These are phyloP conservation scores for Carallia brachiata DNA, from an alignment of 345 rosid species.

Conservation along the genomic window DNA sequence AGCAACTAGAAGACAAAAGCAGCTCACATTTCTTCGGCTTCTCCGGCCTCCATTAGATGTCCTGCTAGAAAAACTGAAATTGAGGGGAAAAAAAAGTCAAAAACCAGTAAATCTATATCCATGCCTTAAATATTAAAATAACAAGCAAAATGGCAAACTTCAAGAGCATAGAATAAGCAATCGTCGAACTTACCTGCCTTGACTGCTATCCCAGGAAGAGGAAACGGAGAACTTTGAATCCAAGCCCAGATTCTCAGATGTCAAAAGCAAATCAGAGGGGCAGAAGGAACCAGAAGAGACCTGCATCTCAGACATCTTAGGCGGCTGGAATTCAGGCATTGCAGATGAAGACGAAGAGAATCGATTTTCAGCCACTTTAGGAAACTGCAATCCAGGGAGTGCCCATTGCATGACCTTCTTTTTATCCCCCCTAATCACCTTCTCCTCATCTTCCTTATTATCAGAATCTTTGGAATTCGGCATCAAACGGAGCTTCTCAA, in stretches of 20 bases:
- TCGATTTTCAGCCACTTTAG: conserved; percentile 35
- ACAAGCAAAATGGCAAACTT: not conserved
- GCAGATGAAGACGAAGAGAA: conserved; percentile 4
- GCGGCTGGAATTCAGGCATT: conserved; percentile 14
- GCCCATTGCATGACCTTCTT: conserved; percentile 67
- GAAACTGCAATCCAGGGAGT: conserved; percentile 64
- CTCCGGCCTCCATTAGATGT: conserved; percentile 63
- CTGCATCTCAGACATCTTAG: not conserved
- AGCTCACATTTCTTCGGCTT: conserved; percentile 71
- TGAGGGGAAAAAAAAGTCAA: not conserved
- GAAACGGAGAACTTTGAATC: conserved; percentile 54
- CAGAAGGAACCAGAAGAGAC: conserved; percentile 41
- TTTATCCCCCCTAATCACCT: conserved; percentile 22
- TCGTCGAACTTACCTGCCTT: conserved; percentile 45
- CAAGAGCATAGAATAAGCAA: not conserved
- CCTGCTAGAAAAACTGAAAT: conserved; percentile 50
- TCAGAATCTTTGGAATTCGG: conserved; percentile 36
- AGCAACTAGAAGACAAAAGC: not conserved
- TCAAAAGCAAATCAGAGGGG: conserved; percentile 55
- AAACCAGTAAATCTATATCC: conserved; percentile 1
- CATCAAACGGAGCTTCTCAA: conserved; percentile 58
- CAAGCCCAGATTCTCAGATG: conserved; percentile 65
- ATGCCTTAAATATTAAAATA: conserved; percentile 7
- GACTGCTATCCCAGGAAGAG: conserved; percentile 64
- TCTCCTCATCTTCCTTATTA: conserved; percentile 34